These are phyloP conservation scores for Calonectria ilicicola DNA, from an alignment of 2,329 filamentous ascomycete species.

Conservation along the genomic window DNA sequence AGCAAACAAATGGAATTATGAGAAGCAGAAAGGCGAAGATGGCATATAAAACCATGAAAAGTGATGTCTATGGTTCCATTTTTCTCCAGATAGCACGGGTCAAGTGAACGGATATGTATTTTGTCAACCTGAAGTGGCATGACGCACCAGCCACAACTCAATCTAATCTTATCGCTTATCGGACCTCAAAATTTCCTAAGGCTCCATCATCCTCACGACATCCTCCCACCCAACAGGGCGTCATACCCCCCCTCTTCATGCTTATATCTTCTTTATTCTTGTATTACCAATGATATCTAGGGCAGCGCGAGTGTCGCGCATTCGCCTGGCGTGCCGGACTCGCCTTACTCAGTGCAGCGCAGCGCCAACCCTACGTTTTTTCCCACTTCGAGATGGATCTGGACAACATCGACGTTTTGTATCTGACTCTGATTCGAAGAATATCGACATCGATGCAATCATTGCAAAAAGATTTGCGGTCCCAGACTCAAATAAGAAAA, in stretches of 20 bases:
- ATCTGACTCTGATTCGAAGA: constrained; percentile 37
- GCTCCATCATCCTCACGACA: not conserved
- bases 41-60: too few relatives aligned
- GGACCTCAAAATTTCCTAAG: constrained; percentile 43
- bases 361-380: constrained; percentile 20
- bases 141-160: not conserved
- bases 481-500: not conserved
- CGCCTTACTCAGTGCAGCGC: constrained; percentile 42
- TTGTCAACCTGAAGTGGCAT: not conserved
- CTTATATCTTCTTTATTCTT: constrained; percentile 19
- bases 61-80: too few relatives aligned
- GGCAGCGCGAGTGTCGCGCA: constrained; percentile 46
- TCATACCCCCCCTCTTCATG: constrained; percentile 24
- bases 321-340: constrained; percentile 50
- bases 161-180: constrained; percentile 37
- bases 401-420: constrained; percentile 35
- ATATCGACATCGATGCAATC: constrained; percentile 42
- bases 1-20: too few relatives aligned
- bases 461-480: constrained; percentile 16
- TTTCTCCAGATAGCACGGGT: too few relatives aligned
- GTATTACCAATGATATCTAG: constrained; percentile 50
- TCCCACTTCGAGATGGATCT: constrained; percentile 22
- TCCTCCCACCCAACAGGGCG: constrained; percentile 19
- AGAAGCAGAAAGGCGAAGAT: too few relatives aligned
- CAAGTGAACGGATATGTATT: too few relatives aligned